Evolutionary conservation across 2,329 filamentous ascomycete genomes (phyloP).

Genomic region (Paraphaeosphaeria minitans): DNA sequence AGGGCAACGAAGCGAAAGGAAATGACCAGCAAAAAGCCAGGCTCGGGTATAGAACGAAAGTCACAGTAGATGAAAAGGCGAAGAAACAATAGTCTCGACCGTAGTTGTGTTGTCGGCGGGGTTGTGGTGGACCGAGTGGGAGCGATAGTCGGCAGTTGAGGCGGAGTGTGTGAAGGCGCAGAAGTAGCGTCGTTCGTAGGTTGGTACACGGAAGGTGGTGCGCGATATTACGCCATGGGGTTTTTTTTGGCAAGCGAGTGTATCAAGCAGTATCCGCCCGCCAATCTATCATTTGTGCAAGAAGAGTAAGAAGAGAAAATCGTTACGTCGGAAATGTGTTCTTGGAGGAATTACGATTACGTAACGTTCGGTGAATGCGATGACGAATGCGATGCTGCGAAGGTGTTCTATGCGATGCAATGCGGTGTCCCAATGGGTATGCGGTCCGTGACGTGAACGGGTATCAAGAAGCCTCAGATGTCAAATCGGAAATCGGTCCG

Average conservation of each 20-base stretch:
- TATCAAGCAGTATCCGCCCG: slow-evolving; percentile 34
- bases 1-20: slow-evolving; percentile 17
- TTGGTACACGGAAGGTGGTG: slow-evolving; percentile 23
- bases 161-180: slow-evolving; percentile 11
- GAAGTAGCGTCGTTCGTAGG: slow-evolving; percentile 1
- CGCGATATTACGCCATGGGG: slow-evolving; percentile 15
- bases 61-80: slow-evolving; percentile 4
- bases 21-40: slow-evolving; percentile 10
- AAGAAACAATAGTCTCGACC: slow-evolving; percentile 11
- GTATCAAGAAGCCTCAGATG: slow-evolving; percentile 33
- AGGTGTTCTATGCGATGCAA: slow-evolving; percentile 24
- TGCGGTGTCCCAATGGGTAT: slow-evolving; percentile 20
- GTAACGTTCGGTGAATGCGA: slow-evolving; percentile 16
- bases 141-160: slow-evolving; percentile 7
- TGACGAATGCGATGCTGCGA: slow-evolving; percentile 20
- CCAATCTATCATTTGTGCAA: slow-evolving; percentile 18
- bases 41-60: slow-evolving; percentile 30
- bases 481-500: slow-evolving; percentile 26
- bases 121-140: slow-evolving; percentile 10
- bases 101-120: slow-evolving; percentile 11
- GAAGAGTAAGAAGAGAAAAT: slow-evolving; percentile 17
- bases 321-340: slow-evolving; percentile 14
- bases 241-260: slow-evolving; percentile 25
- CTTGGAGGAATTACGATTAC: slow-evolving; percentile 27
- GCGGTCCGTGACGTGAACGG: slow-evolving; percentile 29